Conservation (phyloP, 2,329 filamentous ascomycete genomes). For the Xylariaceae sp. region DNA sequence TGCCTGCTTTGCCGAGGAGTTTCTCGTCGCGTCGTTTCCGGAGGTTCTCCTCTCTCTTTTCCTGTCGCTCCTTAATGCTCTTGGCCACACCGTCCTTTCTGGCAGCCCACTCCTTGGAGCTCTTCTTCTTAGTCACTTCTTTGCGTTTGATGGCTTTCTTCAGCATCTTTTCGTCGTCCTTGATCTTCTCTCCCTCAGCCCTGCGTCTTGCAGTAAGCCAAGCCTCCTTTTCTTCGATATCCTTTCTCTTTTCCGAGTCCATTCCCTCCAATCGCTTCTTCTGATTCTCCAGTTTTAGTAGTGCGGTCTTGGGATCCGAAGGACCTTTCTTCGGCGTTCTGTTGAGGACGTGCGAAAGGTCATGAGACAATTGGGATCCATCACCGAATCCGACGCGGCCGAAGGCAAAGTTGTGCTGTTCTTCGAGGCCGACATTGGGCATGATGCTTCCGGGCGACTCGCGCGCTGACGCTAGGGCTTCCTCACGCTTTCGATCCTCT, state of each 20-base stretch:
- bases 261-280: conserved; percentile 71
- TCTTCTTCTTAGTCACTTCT: conserved; percentile 84
- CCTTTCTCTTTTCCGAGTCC: conserved; percentile 73
- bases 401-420: conserved; percentile 73
- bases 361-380: conserved; percentile 71
- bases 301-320: conserved; percentile 76
- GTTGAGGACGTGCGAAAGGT: conserved; percentile 56
- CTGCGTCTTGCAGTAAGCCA: conserved; percentile 90
- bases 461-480: conserved; percentile 53
- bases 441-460: conserved; percentile 55
- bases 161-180: conserved; percentile 76
- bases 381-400: conserved; percentile 88
- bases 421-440: conserved; percentile 46
- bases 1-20: conserved; percentile 50
- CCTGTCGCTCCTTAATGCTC: conserved; percentile 71
- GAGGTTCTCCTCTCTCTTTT: conserved; percentile 77
- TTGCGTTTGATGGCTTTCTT: conserved; percentile 96
- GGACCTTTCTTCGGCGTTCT: conserved; percentile 74
- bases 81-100: conserved; percentile 67
- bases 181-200: conserved; percentile 82
- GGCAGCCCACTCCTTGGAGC: conserved; percentile 80
- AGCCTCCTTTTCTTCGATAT: conserved; percentile 86
- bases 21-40: conserved; percentile 71
- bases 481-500: conserved; percentile 63
- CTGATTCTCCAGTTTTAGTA: conserved; percentile 80